phyloP scores from a whole-genome alignment of 768 basidiomycete genomes.

The Asterophora parasitica region DNA sequence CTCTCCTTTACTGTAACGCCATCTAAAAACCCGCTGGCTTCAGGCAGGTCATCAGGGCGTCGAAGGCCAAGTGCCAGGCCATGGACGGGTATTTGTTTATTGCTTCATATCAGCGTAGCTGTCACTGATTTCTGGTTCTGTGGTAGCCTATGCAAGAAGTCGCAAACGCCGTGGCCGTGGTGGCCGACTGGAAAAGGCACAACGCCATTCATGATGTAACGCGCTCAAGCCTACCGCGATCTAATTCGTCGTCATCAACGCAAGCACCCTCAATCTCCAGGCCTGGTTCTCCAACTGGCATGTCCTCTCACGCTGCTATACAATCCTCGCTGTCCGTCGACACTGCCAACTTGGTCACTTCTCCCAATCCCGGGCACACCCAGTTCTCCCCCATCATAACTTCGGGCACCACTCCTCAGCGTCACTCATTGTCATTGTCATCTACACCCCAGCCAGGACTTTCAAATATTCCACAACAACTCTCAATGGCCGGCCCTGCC shows the following conservation, averaged over 20 bases:
- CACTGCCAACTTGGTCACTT: background rate
- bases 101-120: background rate
- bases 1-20: background rate
- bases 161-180: background rate
- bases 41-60: background rate
- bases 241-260: background rate
- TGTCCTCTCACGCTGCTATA: background rate
- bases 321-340: conserved; percentile 7
- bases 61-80: background rate
- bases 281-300: background rate
- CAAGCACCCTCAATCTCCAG: background rate
- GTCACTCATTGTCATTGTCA: background rate
- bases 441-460: background rate
- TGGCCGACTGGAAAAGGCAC: background rate
- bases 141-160: background rate
- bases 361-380: background rate
- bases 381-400: conserved; percentile 6
- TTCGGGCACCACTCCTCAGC: conserved; percentile 3
- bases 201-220: background rate
- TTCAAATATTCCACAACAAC: background rate
- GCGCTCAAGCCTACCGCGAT: conserved; percentile 1
- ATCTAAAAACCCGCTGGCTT: background rate
- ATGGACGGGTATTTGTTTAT: background rate
- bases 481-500: background rate
- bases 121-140: background rate